Percentiles rank a stretch among this genome's conserved stretches.
Evolutionary conservation across 805 yeast genomes (phyloP).

Genomic region (Kodamaea sagamina): DNA sequence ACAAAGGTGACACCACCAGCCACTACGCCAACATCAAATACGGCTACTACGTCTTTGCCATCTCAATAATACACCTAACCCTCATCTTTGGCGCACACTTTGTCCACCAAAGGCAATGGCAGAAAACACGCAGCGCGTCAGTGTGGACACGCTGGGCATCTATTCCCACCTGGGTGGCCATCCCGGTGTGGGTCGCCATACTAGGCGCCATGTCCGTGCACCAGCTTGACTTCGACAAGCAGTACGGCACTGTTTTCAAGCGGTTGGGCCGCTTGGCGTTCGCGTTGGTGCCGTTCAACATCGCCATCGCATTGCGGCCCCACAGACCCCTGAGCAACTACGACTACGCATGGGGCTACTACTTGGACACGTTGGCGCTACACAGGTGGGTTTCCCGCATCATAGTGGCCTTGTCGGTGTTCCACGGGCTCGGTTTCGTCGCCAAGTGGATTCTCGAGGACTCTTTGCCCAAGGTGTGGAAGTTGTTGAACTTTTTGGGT

Average conservation of each 20-base stretch:
- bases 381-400: conserved; percentile 76
- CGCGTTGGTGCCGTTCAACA: conserved; percentile 57
- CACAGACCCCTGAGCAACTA: conserved; percentile 20
- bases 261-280: conserved; percentile 65
- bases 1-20: not conserved
- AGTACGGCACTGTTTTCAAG: conserved; percentile 46
- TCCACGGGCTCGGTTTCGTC: conserved; percentile 57
- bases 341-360: conserved; percentile 36
- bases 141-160: conserved; percentile 5
- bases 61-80: conserved; percentile 43
- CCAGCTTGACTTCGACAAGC: conserved; percentile 27
- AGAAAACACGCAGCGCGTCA: conserved; percentile 29
- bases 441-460: conserved; percentile 49
- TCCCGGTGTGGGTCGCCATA: conserved; percentile 36
- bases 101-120: conserved; percentile 38
- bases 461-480: conserved; percentile 33
- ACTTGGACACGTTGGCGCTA: conserved; percentile 54
- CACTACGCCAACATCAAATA: conserved; percentile 61
- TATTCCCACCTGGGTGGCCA: conserved; percentile 36
- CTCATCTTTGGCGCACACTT: conserved; percentile 35
- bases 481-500: conserved; percentile 53
- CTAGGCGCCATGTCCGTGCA: conserved; percentile 31
- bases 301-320: conserved; percentile 59
- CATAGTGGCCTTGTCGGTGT: conserved; percentile 43
- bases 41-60: conserved; percentile 53